Base-by-base conservation (phyloP, 257 asterid genomes). In the Solanum ossicruentum region DNA sequence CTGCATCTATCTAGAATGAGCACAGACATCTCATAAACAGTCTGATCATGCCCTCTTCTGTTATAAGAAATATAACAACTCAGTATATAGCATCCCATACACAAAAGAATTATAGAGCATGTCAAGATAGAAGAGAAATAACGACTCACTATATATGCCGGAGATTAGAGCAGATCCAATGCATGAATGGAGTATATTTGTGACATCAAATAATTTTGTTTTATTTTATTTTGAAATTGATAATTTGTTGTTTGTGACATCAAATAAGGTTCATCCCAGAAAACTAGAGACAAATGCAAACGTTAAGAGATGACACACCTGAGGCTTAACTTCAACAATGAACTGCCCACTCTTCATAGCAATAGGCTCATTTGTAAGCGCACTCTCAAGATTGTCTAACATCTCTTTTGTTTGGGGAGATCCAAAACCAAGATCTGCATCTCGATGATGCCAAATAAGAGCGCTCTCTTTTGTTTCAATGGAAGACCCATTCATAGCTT, bases 271-370 rank as follows among this genome's bases (percentile, higher is more conserved):
- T 52, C 11, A 52, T 51, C n/a, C 8, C 23, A 82, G 6, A 84
- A 84, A 66, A 21, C 16, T 28, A 16, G 63, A 20, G 81, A 66
- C 16, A 12, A 23, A 15, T 18, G 57, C 28, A 65, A 23, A 54
- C 55, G 18, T 28, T 65, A 80, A 51, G 81, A 13, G n/a, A 56
- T 86, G 26, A n/a, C 65, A 8, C 66, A 87, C 93, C 91, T 90
- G 91, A 63, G 93, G 93, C 84, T 90, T 89, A 54, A 90, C 93
- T 87, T 90, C 93, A 49, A 90, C 91, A 80, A 90, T 90, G 89
- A 86, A 90, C 81, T 89, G 93, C 67, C 91, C 93, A 7, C 91
- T 89, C 81, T 90, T 90, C 57, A 88, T 91, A 9, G 88, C 86
- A n/a, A 90, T 91, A 83, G 90, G 93, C 72, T 89, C 91, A 83